Conservation (phyloP, 23 red algal genomes). For the Gracilaria gracilis region DNA sequence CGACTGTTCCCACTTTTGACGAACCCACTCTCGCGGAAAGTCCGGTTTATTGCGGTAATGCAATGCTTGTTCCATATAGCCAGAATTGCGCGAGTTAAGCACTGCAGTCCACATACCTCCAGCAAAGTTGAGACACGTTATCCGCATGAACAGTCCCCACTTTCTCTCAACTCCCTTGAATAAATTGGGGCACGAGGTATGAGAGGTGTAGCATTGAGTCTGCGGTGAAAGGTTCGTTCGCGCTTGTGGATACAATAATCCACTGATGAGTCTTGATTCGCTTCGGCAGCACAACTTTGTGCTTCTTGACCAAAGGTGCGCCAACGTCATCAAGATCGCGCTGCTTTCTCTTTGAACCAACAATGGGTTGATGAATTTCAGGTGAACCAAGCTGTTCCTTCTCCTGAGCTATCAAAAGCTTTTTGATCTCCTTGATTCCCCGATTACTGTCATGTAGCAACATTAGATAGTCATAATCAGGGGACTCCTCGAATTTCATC, state of each 20-base stretch:
- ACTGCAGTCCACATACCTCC: slow-evolving; percentile 99
- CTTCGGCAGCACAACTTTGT: slow-evolving; percentile 87
- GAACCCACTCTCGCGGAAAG: slow-evolving; percentile 97
- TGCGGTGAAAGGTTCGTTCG: slow-evolving; percentile 83
- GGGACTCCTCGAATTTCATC: slow-evolving; percentile 92
- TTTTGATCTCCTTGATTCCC: slow-evolving; percentile 76
- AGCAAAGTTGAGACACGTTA: slow-evolving; percentile 91
- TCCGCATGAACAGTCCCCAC: slow-evolving; percentile 94
- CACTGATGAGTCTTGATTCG: slow-evolving; percentile 97
- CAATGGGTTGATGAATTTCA: slow-evolving; percentile 26
- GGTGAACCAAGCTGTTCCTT: neutral
- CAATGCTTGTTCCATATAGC: slow-evolving; percentile 88
- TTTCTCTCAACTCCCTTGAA: slow-evolving; percentile 96
- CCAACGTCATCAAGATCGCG: slow-evolving; percentile 59
- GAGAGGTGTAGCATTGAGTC: slow-evolving; percentile 97
- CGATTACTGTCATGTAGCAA: slow-evolving; percentile 68
- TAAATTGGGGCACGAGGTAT: slow-evolving; percentile 93
- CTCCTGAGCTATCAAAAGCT: slow-evolving; percentile 78
- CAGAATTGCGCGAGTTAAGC: slow-evolving; percentile 86
- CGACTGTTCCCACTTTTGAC: slow-evolving; percentile 94
- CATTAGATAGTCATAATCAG: slow-evolving; percentile 93
- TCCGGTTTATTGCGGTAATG: slow-evolving; percentile 95
- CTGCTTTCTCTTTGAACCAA: slow-evolving; percentile 76
- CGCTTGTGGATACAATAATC: slow-evolving; percentile 95
- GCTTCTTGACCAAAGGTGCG: slow-evolving; percentile 67